These are phyloP conservation scores for Phanerochaete sordida DNA, from an alignment of 768 basidiomycete species.

Conservation along the genomic window DNA sequence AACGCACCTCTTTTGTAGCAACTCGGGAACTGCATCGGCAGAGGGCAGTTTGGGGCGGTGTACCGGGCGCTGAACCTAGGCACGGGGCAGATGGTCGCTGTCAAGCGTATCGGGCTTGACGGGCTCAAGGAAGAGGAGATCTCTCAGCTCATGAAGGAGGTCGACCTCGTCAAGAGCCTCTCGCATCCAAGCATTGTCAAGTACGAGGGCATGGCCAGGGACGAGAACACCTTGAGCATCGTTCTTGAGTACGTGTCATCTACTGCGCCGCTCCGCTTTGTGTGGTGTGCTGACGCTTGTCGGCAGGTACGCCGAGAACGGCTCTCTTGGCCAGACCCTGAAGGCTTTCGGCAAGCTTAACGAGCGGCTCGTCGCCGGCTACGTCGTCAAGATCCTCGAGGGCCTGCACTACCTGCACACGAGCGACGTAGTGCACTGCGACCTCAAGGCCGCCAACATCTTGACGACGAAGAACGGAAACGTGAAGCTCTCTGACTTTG, in stretches of 20 bases:
- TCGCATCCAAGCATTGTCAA: slow-evolving; percentile 96
- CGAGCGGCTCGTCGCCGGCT: slow-evolving; percentile 86
- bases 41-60: slow-evolving; percentile 95
- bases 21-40: slow-evolving; percentile 96
- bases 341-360: slow-evolving; percentile 93
- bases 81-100: slow-evolving; percentile 98
- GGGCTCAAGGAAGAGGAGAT: slow-evolving; percentile 92
- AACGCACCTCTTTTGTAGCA: slow-evolving; percentile 63
- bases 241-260: slow-evolving; percentile 78
- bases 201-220: slow-evolving; percentile 94
- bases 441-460: slow-evolving; percentile 98
- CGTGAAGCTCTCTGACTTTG: slow-evolving; percentile 96
- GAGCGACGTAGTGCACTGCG: slow-evolving; percentile 92
- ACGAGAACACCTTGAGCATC: slow-evolving; percentile 85
- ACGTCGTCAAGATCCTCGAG: slow-evolving; percentile 95
- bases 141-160: slow-evolving; percentile 88
- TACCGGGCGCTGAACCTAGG: slow-evolving; percentile 92
- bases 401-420: slow-evolving; percentile 91
- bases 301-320: slow-evolving; percentile 90
- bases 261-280: slow-evolving; percentile 8
- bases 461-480: slow-evolving; percentile 98
- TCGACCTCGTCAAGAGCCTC: slow-evolving; percentile 86
- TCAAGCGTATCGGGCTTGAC: slow-evolving; percentile 89
- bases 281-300: slow-evolving; percentile 19
- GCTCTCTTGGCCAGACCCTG: slow-evolving; percentile 88